phyloP scores from a whole-genome alignment of 208 protist genomes.

The Vickermania ingenoplastis region DNA sequence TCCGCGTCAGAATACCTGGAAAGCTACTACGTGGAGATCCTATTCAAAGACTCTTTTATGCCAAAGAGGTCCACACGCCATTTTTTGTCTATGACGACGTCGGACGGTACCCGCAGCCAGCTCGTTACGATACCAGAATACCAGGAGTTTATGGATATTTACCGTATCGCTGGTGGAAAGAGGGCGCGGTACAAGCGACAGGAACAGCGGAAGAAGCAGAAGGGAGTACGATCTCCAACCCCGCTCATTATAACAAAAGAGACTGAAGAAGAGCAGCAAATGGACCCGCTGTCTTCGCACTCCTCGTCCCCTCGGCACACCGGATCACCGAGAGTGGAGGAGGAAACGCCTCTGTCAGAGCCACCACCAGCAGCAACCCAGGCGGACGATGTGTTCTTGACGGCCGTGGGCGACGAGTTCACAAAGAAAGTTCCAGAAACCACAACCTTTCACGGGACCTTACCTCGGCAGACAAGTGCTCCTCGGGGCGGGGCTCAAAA shows the following conservation, averaged over 20 bases:
- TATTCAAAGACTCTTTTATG: constrained; percentile 47
- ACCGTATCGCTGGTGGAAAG: constrained; percentile 30
- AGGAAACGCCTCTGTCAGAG: neutral
- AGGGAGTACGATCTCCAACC: neutral
- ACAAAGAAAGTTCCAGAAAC: neutral
- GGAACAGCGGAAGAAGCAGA: neutral
- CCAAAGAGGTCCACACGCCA: constrained; percentile 43
- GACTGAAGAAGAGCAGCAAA: constrained; percentile 1
- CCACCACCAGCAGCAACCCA: neutral
- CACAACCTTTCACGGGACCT: neutral
- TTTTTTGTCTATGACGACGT: constrained; percentile 56
- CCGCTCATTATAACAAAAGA: constrained; percentile 2
- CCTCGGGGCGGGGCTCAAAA: neutral
- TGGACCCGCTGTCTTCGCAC: neutral
- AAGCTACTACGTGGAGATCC: constrained; percentile 20
- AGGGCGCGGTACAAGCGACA: constrained; percentile 8
- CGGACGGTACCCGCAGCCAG: constrained; percentile 6
- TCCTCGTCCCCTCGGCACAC: neutral
- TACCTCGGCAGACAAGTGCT: neutral
- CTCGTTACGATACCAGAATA: constrained; percentile 78
- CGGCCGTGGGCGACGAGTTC: constrained; percentile 9
- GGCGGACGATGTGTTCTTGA: constrained; percentile 16
- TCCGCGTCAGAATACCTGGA: constrained; percentile 26
- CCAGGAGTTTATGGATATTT: constrained; percentile 86
- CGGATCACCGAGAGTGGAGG: neutral